Evolutionary conservation across 2,329 filamentous ascomycete species (phyloP), one percentile per base, ranked within the genome.

Genomic region (Trichoderma aggressivum): DNA sequence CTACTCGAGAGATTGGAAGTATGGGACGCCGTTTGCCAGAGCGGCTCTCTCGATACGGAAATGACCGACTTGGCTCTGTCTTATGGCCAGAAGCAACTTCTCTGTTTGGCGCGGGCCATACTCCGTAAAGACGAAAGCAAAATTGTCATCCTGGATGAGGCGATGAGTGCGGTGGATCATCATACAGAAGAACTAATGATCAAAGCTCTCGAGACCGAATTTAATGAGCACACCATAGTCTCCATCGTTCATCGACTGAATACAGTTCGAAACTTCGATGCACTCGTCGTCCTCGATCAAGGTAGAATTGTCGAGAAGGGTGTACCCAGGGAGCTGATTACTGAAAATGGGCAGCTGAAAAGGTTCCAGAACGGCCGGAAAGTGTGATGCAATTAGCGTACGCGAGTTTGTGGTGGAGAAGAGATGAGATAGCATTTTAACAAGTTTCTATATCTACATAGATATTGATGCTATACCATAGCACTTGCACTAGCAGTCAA

Each of bases 61-160:
- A 34, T 77, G 2, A 59, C 70, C 7, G 65, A 74, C 10, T 32
- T 73, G 5, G 34, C 66, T 16, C 61, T 77, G 6, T 77, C 75
- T 2, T 71, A 72, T 14, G 74, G 77, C 2, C 74, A 78, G 39
- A 73, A 70, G 43, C 76, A 77, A 63, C 72, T 76, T 7, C 59
- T 77, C 7, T 74, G 73, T 53, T 66, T 77, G 5, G 75, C 74
- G 4, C 66, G 76, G n/a, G 73, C 73, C 2, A 72, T 77, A 21
- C 80, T 84, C 11, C 69, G 72, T n/a, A 70, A 68, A 34, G 16
- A 47, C 7, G 8, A 16, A 28, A 77, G 76, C n/a, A 78, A 77
- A 0, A 70, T 83, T 1, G 39, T 83, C 18, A 71, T 83, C 12
- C 76, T 84, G 10, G 82, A 84, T 61, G 82, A 84, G 75, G 77